Conservation (phyloP, 2,329 filamentous ascomycete genomes). For the Clonostachys chloroleuca region DNA sequence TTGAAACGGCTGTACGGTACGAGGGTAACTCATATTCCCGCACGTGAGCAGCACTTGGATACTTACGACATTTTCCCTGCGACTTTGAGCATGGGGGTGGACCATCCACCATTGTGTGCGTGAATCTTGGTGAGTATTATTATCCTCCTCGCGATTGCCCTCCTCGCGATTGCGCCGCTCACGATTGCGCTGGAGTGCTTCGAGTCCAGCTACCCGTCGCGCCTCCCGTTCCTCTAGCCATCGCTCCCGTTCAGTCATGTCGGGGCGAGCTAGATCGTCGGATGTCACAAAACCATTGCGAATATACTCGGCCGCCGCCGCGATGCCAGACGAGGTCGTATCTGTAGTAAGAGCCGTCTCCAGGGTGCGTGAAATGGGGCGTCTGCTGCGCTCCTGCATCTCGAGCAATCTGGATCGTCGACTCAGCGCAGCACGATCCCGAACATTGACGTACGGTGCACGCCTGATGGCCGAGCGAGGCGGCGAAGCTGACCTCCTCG, state of each 20-base stretch:
- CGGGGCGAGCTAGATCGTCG: neutral
- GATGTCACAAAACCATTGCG: neutral
- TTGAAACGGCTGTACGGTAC: too few species aligned
- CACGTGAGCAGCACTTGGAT: too few species aligned
- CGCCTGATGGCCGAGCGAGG: constrained; percentile 36
- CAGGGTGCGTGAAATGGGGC: neutral
- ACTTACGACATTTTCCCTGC: too few species aligned
- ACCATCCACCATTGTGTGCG: too few species aligned
- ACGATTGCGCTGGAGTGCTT: too few species aligned
- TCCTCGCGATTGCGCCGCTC: too few species aligned
- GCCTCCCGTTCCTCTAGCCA: neutral
- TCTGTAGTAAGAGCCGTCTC: neutral
- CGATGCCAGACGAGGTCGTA: neutral
- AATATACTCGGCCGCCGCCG: neutral
- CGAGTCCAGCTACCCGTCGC: too few species aligned
- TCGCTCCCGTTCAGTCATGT: neutral
- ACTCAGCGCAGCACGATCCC: neutral
- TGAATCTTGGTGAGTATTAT: too few species aligned
- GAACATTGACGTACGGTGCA: constrained; percentile 18
- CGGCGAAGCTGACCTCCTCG: constrained; percentile 15
- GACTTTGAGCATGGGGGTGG: too few species aligned
- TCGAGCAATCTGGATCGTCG: neutral
- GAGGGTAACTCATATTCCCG: too few species aligned
- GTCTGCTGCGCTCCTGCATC: constrained; percentile 1
- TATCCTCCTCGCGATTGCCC: too few species aligned